A percentile compares a stretch with the other conserved stretches of the same genome.
phyloP scores from a whole-genome alignment of 176 grass and related monocot genomes.

The Puccinellia tenuiflora region DNA sequence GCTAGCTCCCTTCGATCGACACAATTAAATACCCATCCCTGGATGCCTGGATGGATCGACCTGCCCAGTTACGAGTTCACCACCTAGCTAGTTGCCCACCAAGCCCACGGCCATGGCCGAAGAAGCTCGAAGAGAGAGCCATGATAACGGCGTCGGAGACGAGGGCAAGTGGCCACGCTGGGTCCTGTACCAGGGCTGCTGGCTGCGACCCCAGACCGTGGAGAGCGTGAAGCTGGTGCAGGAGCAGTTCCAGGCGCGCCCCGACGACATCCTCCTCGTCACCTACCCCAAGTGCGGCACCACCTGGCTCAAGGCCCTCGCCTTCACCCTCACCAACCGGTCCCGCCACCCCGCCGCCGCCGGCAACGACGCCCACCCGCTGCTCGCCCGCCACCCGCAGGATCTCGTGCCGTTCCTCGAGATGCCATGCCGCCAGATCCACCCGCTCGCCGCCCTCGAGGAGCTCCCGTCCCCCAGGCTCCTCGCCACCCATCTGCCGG shows the following conservation, averaged over 20 bases:
- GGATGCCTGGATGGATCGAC: too few relatives aligned
- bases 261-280: constrained; percentile 24
- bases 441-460: neutral
- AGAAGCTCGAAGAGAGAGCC: too few relatives aligned
- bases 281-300: constrained; percentile 27
- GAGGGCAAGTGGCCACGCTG: too few relatives aligned
- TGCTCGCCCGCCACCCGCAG: neutral
- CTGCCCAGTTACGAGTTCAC: too few relatives aligned
- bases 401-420: neutral
- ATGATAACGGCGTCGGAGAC: too few relatives aligned
- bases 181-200: constrained; percentile 8
- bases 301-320: constrained; percentile 39
- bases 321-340: constrained; percentile 12
- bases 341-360: neutral
- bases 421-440: neutral
- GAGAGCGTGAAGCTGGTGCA: neutral
- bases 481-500: neutral
- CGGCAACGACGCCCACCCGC: neutral
- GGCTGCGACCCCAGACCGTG: neutral
- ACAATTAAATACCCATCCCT: too few relatives aligned
- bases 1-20: too few relatives aligned
- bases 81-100: too few relatives aligned
- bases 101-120: too few relatives aligned
- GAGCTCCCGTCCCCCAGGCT: neutral
- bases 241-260: constrained; percentile 13